Evolutionary conservation across 345 rosid species (phyloP), one percentile per base, ranked within the genome.

Genomic region (Hibiscus syriacus): DNA sequence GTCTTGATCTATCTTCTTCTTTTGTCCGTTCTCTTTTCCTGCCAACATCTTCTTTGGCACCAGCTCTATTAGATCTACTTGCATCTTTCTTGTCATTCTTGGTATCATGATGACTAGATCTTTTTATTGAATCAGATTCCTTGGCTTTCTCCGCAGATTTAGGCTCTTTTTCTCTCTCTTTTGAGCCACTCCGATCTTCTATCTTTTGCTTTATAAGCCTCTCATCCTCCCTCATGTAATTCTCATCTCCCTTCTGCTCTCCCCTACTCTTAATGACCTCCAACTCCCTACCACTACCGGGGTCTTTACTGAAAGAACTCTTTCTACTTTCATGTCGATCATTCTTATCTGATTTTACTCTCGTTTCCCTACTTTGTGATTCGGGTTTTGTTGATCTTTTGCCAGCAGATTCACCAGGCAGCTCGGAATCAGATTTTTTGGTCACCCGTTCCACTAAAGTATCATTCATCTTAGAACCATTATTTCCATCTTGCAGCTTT

Each of bases 51-150:
- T 43, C 68, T 64, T 64, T 64, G 38, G 80, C 67, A 72, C 67
- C 80, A 70, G 79, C 71, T 78, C 81, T 83, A 30, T 74, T 74
- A 66, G 73, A 69, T 83, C 80, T 87, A 56, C 80, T 89, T 67
- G 34, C 66, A 22, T 82, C 91, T 78, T 77, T 87, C 54, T 72
- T 79, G 46, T 82, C 83, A 70, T 89, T 87, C 74, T 80, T 82
- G 41, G 34, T 77, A 64, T 83, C 83, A 66, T 11, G 57, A 54
- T 54, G 30, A 43, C 78, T 70, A 50, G 81, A 70, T 52, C 75
- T 83, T 73, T 71, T 91, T 41, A 78, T 81, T 69, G 85, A 76
- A 64, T 85, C 92, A 20, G 77, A 57, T 71, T 84, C 89, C 52
- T 80, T 85, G 29, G 67, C 73, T 52, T 76, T 83, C 80, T 74